Conservation (phyloP, 1,284 basidiomycete genomes). For the Ganoderma sinense region DNA sequence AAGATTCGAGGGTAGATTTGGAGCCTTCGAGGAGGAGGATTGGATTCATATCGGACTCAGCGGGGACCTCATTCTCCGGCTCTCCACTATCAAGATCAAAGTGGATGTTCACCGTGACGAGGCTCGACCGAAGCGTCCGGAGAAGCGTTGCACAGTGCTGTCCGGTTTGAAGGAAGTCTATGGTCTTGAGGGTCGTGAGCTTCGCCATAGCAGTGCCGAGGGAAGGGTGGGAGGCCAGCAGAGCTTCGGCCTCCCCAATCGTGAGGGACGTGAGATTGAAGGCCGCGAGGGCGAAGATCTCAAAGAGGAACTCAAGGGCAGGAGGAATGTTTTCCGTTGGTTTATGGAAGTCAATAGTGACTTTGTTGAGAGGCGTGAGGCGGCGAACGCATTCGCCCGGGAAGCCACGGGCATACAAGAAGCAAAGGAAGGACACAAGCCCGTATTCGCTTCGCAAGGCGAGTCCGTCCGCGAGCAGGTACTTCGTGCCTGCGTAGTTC, state of each 20-base stretch:
- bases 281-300: background rate
- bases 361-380: background rate
- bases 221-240: background rate
- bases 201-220: background rate
- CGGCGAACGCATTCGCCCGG: background rate
- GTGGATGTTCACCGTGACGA: background rate
- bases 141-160: background rate
- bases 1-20: background rate
- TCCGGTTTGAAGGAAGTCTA: background rate
- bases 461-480: background rate
- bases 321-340: background rate
- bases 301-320: background rate
- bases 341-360: background rate
- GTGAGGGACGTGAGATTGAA: background rate
- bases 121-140: background rate
- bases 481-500: background rate
- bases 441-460: background rate
- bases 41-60: background rate
- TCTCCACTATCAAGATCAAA: background rate
- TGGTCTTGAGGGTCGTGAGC: background rate
- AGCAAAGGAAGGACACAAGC: background rate
- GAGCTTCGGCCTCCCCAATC: background rate
- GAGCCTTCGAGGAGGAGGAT: background rate
- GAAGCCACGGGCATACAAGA: background rate
- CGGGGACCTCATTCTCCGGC: background rate